These are phyloP conservation scores for Phytophthora tentaculata DNA, from an alignment of 352 stramenopile species.

Conservation along the genomic window DNA sequence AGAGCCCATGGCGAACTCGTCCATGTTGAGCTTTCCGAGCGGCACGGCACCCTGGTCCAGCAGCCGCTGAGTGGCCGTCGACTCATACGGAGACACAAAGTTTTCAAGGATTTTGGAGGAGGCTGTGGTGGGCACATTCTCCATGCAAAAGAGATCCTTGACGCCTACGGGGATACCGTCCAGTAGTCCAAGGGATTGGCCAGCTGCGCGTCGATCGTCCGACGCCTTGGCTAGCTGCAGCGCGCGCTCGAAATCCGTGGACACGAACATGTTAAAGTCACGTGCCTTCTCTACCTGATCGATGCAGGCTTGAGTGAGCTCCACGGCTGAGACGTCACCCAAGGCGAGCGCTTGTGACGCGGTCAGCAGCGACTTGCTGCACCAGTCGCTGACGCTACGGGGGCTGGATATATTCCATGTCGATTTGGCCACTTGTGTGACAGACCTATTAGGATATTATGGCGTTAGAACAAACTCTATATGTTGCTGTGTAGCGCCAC, in stretches of 20 bases:
- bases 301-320: constrained; percentile 77
- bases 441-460: constrained; percentile 11
- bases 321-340: constrained; percentile 57
- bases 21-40: constrained; percentile 98
- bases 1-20: constrained; percentile 99
- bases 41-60: constrained; percentile 91
- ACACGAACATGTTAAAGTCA: constrained; percentile 84
- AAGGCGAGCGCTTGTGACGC: constrained; percentile 53
- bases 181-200: constrained; percentile 61
- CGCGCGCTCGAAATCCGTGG: constrained; percentile 70
- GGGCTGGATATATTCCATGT: neutral
- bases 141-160: constrained; percentile 97
- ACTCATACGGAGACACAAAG: constrained; percentile 92
- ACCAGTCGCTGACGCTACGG: constrained; percentile 64
- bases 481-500: neutral
- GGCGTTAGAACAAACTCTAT: constrained; percentile 4
- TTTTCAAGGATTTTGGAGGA: constrained; percentile 90
- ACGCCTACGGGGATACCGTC: constrained; percentile 96
- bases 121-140: constrained; percentile 86
- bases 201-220: constrained; percentile 65
- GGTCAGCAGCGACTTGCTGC: constrained; percentile 59
- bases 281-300: constrained; percentile 75
- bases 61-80: constrained; percentile 84
- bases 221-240: constrained; percentile 78
- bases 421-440: constrained; percentile 5